Evolutionary conservation across 1,284 basidiomycete genomes (phyloP).

Genomic region (Inonotus hispidus): DNA sequence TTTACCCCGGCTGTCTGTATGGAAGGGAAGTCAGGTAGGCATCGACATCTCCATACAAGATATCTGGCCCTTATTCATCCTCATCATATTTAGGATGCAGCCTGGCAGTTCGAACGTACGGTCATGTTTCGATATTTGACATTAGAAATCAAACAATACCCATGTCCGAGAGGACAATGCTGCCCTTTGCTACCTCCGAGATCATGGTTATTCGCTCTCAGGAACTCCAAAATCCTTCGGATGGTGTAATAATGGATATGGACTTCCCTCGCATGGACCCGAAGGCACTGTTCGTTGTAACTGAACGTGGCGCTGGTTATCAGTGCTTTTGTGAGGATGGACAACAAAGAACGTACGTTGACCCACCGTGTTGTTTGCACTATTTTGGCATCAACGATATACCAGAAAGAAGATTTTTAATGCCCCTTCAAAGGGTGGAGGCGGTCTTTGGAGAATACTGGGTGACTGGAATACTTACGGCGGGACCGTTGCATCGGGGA

Average conservation of each 20-base stretch:
- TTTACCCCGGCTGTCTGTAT: constrained; percentile 22
- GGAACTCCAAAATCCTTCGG: constrained; percentile 12
- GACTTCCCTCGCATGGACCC: constrained; percentile 10
- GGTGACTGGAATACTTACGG: neutral
- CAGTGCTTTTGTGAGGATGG: constrained; percentile 11
- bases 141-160: constrained; percentile 19
- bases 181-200: constrained; percentile 8
- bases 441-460: constrained; percentile 30
- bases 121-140: constrained; percentile 28
- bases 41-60: neutral
- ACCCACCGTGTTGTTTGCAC: neutral
- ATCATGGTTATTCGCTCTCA: constrained; percentile 15
- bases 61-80: neutral
- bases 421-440: constrained; percentile 9
- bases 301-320: constrained; percentile 21
- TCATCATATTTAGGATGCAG: constrained; percentile 16
- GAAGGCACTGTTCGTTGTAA: constrained; percentile 20
- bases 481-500: constrained; percentile 9
- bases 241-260: constrained; percentile 21
- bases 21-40: constrained; percentile 35
- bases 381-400: neutral
- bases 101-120: constrained; percentile 23
- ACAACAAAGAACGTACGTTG: constrained; percentile 18
- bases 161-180: neutral
- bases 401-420: constrained; percentile 1